Base-by-base conservation (phyloP, 192 early-diverging fungal genomes). In the Coemansia aciculifera region DNA sequence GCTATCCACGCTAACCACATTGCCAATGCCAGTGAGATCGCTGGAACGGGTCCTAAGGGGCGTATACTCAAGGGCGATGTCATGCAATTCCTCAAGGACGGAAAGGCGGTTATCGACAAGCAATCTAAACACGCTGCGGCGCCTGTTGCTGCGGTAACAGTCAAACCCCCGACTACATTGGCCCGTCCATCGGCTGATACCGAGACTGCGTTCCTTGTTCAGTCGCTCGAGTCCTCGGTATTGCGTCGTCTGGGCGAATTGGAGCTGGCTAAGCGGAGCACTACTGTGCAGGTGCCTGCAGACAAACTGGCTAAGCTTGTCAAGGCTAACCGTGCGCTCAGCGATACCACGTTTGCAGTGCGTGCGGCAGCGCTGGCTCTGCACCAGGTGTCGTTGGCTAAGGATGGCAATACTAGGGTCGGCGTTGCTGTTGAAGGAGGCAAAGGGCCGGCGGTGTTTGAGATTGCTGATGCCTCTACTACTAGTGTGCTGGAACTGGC, bases 11-110 rank as follows among this genome's bases (percentile, higher is more conserved):
- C 78, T 6, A 74, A 74, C 59, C 75, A 78, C 43, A 85, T 85
- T 27, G 49, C 75, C 3, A 80, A 81, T 37, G 74, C 86, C 52
- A 44, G 38, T 19, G 81, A 83, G 24, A 83, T 83, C 36, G 21
- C 62, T 15, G 81, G 75, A 23, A 82, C 91, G 77, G 86, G 89
- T 60, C 87, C 86, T 57, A 81, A 88, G 86, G 91, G 91, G 10
- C 86, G 88, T 24, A 78, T 92, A 38, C 79, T 92, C 49, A 92
- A 92, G 80, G 91, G 91, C 48, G 91, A 92, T 63, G 89, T 92
- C 0, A 73, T 92, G 23, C 81, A 75, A 15, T 89, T 88, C 72
- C 68, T 92, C 40, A 72, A 71, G 59, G 69, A 63, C 24, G 79
- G 79, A 36, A 72, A 72, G 62, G 87, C 86, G 23, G 69, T 85